Evolutionary conservation across 1,284 basidiomycete genomes (phyloP).

Genomic region (Anthracocystis walkeri): DNA sequence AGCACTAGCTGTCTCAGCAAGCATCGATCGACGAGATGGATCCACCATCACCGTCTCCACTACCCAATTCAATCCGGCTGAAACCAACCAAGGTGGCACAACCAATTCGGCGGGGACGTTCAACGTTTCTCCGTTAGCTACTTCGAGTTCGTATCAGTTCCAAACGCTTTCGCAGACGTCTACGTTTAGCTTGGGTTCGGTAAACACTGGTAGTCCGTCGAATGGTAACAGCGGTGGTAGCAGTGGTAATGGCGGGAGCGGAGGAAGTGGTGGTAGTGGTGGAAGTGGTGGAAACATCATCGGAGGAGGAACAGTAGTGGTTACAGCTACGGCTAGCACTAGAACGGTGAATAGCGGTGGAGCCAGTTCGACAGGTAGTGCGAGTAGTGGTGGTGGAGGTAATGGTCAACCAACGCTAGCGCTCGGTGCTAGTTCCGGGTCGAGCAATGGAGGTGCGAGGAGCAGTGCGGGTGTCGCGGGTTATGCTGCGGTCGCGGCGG

Average conservation of each 20-base stretch:
- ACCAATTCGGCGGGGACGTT: constrained; percentile 60
- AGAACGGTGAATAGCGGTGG: constrained; percentile 7
- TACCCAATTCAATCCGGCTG: constrained; percentile 47
- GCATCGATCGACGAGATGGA: constrained; percentile 21
- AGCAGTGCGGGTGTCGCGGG: neutral
- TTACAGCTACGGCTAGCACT: constrained; percentile 30
- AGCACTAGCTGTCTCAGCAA: neutral
- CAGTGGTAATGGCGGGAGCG: neutral
- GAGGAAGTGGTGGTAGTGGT: constrained; percentile 1
- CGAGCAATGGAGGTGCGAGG: neutral
- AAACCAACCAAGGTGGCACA: constrained; percentile 58
- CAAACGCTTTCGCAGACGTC: constrained; percentile 35
- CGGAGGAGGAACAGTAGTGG: constrained; percentile 24
- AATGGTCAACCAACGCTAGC: constrained; percentile 25
- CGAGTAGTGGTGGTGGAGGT: neutral
- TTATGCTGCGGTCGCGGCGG: neutral
- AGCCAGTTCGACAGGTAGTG: neutral
- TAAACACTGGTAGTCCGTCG: constrained; percentile 3
- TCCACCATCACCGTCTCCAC: constrained; percentile 36
- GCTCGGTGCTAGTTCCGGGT: constrained; percentile 8
- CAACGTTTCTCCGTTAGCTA: constrained; percentile 53
- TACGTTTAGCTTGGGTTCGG: constrained; percentile 26
- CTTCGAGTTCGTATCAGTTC: constrained; percentile 41
- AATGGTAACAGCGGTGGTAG: neutral
- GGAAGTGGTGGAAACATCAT: constrained; percentile 1